These are phyloP conservation scores for Jatropha curcas DNA, from an alignment of 345 rosid genomes.

Conservation along the genomic window DNA sequence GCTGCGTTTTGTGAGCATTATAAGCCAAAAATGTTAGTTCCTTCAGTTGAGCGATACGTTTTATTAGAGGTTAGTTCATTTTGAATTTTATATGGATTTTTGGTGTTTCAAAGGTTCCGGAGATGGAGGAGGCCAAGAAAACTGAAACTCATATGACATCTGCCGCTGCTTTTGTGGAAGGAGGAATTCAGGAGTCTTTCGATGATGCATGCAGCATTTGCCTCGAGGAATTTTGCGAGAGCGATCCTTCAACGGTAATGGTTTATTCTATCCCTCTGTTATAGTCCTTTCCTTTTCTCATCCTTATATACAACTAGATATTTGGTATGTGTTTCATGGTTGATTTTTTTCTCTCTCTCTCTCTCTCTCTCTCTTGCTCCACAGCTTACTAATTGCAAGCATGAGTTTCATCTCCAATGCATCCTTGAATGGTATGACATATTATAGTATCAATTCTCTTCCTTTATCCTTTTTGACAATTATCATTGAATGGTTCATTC, in stretches of 20 bases:
- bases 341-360: not conserved
- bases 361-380: not conserved
- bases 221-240: conserved; percentile 30
- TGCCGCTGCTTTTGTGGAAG: conserved; percentile 41
- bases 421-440: conserved; percentile 37
- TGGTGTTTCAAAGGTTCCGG: conserved; percentile 35
- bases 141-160: conserved; percentile 28
- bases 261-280: not conserved
- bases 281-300: not conserved
- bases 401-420: conserved; percentile 40
- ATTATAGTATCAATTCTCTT: not conserved
- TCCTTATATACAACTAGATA: not conserved
- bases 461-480: not conserved
- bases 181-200: conserved; percentile 36
- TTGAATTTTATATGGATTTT: not conserved
- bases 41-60: not conserved
- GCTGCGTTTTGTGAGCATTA: not conserved
- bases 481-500: too few species aligned
- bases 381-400: conserved; percentile 34
- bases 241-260: conserved; percentile 33
- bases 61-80: not conserved
- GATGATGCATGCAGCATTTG: conserved; percentile 42
- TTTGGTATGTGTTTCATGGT: not conserved
- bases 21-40: not conserved
- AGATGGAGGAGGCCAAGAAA: conserved; percentile 27